Evolutionary conservation across 2,329 filamentous ascomycete genomes (phyloP).

Genomic region (Leptographium procerum): DNA sequence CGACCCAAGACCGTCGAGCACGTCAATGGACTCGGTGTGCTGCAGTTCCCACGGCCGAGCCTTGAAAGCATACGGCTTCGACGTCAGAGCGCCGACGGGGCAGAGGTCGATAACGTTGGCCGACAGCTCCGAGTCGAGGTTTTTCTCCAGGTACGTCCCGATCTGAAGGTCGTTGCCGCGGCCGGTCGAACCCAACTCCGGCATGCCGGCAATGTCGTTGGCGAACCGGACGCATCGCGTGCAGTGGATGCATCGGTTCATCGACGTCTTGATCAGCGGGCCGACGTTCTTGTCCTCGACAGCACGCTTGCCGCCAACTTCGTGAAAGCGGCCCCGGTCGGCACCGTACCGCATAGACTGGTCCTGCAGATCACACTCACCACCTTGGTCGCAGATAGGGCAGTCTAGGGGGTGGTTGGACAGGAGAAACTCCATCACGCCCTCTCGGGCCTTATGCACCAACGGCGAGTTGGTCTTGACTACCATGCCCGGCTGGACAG

Average conservation of each 20-base stretch:
- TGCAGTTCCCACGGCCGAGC: slow-evolving; percentile 95
- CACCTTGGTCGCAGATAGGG: slow-evolving; percentile 96
- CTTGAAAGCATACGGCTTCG: slow-evolving; percentile 96
- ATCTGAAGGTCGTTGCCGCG: slow-evolving; percentile 97
- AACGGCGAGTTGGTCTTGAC: slow-evolving; percentile 97
- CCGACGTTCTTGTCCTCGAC: slow-evolving; percentile 99
- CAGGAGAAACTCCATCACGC: slow-evolving; percentile 97
- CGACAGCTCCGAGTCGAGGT: slow-evolving; percentile 87
- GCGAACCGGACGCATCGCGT: slow-evolving; percentile 95
- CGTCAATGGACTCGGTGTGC: slow-evolving; percentile 91
- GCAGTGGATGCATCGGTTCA: slow-evolving; percentile 99
- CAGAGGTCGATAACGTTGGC: slow-evolving; percentile 97
- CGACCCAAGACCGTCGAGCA: slow-evolving; percentile 83
- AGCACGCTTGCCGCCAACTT: slow-evolving; percentile 88
- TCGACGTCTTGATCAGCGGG: slow-evolving; percentile 95
- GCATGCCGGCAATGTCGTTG: slow-evolving; percentile 92
- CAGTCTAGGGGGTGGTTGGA: slow-evolving; percentile 95
- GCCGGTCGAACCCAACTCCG: slow-evolving; percentile 86
- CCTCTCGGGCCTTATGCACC: slow-evolving; percentile 94
- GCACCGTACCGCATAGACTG: slow-evolving; percentile 98
- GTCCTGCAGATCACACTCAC: slow-evolving; percentile 97
- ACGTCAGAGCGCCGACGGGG: slow-evolving; percentile 90
- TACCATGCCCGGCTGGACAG: slow-evolving; percentile 96
- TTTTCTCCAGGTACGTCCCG: slow-evolving; percentile 91
- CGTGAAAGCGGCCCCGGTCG: slow-evolving; percentile 93